Conservation (phyloP, 768 basidiomycete genomes). For the Rhodotorula diobovata region DNA sequence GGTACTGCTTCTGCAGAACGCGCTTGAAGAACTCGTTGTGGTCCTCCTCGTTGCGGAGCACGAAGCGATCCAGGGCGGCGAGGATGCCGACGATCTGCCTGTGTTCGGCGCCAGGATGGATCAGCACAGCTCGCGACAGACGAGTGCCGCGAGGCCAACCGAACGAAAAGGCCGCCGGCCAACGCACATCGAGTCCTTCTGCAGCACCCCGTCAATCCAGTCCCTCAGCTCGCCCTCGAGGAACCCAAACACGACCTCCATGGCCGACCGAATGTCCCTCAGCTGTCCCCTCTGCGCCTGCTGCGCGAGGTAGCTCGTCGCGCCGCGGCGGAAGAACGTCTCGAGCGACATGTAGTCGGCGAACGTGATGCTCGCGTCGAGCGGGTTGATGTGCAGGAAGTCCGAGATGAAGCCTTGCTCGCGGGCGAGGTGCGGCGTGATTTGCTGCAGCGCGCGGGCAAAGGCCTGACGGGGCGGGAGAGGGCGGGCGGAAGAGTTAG, state of each 20-base stretch:
- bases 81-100: constrained; percentile 84
- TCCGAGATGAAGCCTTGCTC: constrained; percentile 86
- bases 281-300: constrained; percentile 53
- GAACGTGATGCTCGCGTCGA: constrained; percentile 66
- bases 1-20: constrained; percentile 76
- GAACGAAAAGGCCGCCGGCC: background rate
- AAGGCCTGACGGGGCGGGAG: constrained; percentile 58
- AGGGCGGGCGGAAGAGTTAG: background rate
- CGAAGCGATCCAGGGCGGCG: constrained; percentile 68
- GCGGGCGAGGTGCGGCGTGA: constrained; percentile 67
- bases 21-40: constrained; percentile 68
- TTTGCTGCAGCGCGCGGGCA: constrained; percentile 65
- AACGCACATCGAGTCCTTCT: constrained; percentile 70
- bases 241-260: constrained; percentile 96
- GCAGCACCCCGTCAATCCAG: constrained; percentile 76
- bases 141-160: too few species aligned
- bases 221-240: constrained; percentile 71
- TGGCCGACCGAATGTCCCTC: constrained; percentile 63
- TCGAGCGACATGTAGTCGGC: constrained; percentile 93
- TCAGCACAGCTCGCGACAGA: background rate
- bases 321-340: constrained; percentile 88
- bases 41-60: constrained; percentile 71
- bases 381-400: constrained; percentile 86
- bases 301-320: constrained; percentile 59
- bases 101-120: background rate